These are phyloP conservation scores for Melanogaster broomeanus DNA, from an alignment of 768 basidiomycete genomes.

Conservation along the genomic window DNA sequence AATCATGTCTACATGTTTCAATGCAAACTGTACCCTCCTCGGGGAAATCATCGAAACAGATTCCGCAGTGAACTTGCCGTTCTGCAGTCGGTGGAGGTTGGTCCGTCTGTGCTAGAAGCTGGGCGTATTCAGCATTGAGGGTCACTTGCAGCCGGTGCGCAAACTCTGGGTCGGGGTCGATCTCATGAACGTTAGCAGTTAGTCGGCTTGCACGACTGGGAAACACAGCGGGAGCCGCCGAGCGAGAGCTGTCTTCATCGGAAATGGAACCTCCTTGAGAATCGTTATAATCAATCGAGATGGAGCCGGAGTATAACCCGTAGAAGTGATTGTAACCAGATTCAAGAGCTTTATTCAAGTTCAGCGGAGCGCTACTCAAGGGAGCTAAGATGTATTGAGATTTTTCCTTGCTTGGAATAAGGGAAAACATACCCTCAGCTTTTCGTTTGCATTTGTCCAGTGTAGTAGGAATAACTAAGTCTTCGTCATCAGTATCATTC, in stretches of 20 bases:
- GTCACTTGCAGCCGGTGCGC: slow-evolving; percentile 38
- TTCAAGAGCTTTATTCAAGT: too few species aligned
- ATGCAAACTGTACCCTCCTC: slow-evolving; percentile 44
- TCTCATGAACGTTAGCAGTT: background rate
- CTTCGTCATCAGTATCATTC: background rate
- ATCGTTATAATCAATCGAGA: too few species aligned
- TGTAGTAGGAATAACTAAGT: background rate
- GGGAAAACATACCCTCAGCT: slow-evolving; percentile 15
- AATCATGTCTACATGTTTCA: slow-evolving; percentile 47
- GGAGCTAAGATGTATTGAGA: too few species aligned
- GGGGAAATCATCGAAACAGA: slow-evolving; percentile 55
- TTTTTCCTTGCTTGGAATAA: too few species aligned
- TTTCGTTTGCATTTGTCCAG: slow-evolving; percentile 22
- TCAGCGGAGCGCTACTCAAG: too few species aligned
- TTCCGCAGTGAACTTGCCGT: slow-evolving; percentile 48
- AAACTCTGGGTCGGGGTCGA: slow-evolving; percentile 14
- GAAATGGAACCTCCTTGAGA: too few species aligned
- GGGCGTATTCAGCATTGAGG: slow-evolving; percentile 43
- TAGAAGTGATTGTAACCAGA: too few species aligned
- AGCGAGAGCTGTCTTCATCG: too few species aligned
- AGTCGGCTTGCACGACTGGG: background rate
- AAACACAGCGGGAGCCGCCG: too few species aligned
- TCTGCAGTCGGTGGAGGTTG: slow-evolving; percentile 33
- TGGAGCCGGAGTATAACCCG: too few species aligned
- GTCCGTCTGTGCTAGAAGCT: slow-evolving; percentile 33